Base-by-base conservation (phyloP, 1,139 yeast genomes). In the Pichia sorboxylosa region DNA sequence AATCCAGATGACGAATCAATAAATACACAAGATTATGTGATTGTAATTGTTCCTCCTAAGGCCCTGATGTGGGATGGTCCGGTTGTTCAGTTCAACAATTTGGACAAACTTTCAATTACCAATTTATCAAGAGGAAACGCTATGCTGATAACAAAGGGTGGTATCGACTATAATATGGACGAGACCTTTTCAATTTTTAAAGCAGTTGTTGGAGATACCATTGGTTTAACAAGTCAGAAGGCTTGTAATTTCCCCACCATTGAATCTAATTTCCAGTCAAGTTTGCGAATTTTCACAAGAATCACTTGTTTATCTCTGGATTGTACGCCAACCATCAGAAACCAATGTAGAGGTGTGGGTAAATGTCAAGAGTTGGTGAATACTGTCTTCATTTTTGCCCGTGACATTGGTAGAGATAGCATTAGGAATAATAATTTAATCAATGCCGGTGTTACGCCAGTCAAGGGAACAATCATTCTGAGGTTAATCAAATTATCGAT, bases 31-130 rank as follows among this genome's bases (percentile, higher is more conserved):
- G 76, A 83, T 0, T 84, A 84, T 45, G 68, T 85, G 13, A 49
- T 87, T 23, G 78, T 87, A 0, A 58, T 85, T 16, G 76, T 83
- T 47, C 90, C 94, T 2, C 69, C 78, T 11, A 83, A 82, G 47
- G 93, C 96, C 0, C 69, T 87, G 51, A 73, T 82, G 19, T 87
- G 97, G 97, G 90, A 82, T 42, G 97, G 97, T 2, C 66, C 69
- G 17, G 76, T 80, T 40, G 69, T 78, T 23, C 69, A 73, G 32
- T 53, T 82, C 13, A 68, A 71, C 9, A 26, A 30, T 15, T 17
- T 41, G 8, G 61, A 61, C 25, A 20, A 36, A 9, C 29, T 52
- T 10, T 50, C 52, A 5, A 44, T 53, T n/a, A 46, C 54, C 21
- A 57, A 63, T 30, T 63, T 82, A 16, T 67, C 67, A 41, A 73